Conservation (phyloP, 179 eudicot genomes). For the Sideroxylon spinosum region DNA sequence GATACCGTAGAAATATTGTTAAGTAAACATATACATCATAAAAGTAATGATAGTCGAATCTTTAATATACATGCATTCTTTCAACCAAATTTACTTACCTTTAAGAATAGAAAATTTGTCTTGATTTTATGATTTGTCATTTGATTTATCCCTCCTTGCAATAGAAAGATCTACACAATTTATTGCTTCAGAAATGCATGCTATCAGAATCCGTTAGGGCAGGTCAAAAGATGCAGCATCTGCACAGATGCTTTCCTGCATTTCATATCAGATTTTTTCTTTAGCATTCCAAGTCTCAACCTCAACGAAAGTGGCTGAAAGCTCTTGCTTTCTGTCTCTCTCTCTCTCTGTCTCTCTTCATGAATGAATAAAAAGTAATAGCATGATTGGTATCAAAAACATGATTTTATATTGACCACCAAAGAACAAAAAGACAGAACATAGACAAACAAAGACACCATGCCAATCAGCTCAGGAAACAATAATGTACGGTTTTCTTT, state of each 20-base stretch:
- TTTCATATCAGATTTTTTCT: conserved; percentile 6
- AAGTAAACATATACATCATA: background rate
- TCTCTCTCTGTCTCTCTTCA: too few relatives aligned
- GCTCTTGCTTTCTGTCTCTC: too few relatives aligned
- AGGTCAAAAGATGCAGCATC: conserved; percentile 98
- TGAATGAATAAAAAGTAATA: too few relatives aligned
- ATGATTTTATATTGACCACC: too few relatives aligned
- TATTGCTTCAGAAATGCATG: conserved; percentile 91
- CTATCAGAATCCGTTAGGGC: conserved; percentile 60
- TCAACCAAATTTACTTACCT: conserved; percentile 45
- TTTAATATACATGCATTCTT: background rate
- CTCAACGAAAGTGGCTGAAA: too few relatives aligned
- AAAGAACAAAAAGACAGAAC: too few relatives aligned
- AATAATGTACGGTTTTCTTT: too few relatives aligned
- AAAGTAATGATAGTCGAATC: background rate
- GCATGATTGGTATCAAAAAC: too few relatives aligned
- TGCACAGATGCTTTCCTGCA: conserved; percentile 89
- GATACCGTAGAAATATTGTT: background rate
- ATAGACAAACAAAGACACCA: too few relatives aligned
- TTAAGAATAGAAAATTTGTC: conserved; percentile 90
- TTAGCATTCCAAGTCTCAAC: background rate
- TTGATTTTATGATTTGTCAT: conserved; percentile 66
- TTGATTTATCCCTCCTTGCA: conserved; percentile 65
- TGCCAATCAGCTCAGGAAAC: too few relatives aligned
- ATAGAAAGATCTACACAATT: conserved; percentile 72